These are phyloP conservation scores for Fusarium tricinctum DNA, from an alignment of 2,329 filamentous ascomycete genomes.

Conservation along the genomic window DNA sequence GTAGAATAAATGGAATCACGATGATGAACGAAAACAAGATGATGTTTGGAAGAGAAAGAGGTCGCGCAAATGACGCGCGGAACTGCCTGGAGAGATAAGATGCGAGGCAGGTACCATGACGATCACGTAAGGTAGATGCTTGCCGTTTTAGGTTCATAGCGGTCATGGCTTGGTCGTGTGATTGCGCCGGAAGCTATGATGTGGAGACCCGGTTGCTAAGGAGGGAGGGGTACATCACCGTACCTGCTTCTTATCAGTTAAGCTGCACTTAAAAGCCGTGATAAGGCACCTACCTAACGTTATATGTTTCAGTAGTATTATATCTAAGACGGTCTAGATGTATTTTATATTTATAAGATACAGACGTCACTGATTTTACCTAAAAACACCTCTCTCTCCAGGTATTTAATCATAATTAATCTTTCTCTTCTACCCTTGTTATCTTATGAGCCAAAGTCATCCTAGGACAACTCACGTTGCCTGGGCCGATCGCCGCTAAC, in stretches of 20 bases:
- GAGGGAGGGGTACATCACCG: constrained; percentile 5
- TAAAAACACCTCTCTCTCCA: too few relatives aligned
- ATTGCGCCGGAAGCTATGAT: constrained; percentile 31
- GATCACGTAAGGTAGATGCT: constrained; percentile 44
- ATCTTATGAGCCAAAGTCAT: not conserved
- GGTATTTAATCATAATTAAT: too few relatives aligned
- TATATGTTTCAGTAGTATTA: not conserved
- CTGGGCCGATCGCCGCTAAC: not conserved
- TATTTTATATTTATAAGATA: too few relatives aligned
- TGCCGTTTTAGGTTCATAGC: constrained; percentile 37
- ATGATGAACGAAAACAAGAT: constrained; percentile 10
- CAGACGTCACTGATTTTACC: too few relatives aligned
- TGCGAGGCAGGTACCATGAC: constrained; percentile 39
- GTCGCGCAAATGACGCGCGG: constrained; percentile 26
- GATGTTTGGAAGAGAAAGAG: constrained; percentile 32
- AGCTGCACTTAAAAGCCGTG: constrained; percentile 4
- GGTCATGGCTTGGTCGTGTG: constrained; percentile 41
- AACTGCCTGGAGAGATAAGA: constrained; percentile 29
- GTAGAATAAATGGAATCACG: not conserved
- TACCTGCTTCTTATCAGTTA: constrained; percentile 18
- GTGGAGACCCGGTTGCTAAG: constrained; percentile 44
- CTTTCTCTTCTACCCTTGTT: not conserved
- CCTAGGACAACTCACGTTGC: not conserved
- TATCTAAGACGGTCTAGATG: too few relatives aligned
- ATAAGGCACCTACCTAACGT: not conserved